Percentiles rank a stretch among this genome's conserved stretches.
These are phyloP conservation scores for Phytophthora crassamura DNA, from an alignment of 352 stramenopile genomes.

Conservation along the genomic window DNA sequence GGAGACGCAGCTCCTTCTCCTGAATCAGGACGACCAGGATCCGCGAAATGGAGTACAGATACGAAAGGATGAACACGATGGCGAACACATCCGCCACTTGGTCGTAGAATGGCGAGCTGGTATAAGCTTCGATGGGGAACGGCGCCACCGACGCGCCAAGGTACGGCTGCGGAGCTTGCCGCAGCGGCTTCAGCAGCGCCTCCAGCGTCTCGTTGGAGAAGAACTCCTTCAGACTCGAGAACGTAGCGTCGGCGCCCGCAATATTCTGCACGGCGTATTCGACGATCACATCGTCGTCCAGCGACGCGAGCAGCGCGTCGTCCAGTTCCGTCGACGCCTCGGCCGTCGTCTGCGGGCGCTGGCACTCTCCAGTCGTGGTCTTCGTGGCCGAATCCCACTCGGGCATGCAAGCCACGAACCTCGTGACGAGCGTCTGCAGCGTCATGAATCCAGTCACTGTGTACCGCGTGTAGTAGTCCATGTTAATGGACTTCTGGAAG, in stretches of 20 bases:
- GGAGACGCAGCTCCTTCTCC: slow-evolving; percentile 92
- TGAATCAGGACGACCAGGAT: slow-evolving; percentile 90
- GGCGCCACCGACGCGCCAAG: slow-evolving; percentile 50
- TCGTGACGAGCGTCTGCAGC: slow-evolving; percentile 47
- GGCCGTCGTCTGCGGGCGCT: slow-evolving; percentile 38
- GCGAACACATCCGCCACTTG: slow-evolving; percentile 75
- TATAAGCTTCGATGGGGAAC: slow-evolving; percentile 63
- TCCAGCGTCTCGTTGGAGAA: slow-evolving; percentile 41
- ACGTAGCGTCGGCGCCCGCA: slow-evolving; percentile 19
- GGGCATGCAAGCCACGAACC: slow-evolving; percentile 44
- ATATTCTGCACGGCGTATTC: slow-evolving; percentile 29
- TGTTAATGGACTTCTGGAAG: slow-evolving; percentile 31
- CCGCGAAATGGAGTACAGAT: slow-evolving; percentile 89
- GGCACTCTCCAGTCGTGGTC: slow-evolving; percentile 38
- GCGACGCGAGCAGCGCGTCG: slow-evolving; percentile 35
- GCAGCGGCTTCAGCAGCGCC: slow-evolving; percentile 52
- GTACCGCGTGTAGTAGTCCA: slow-evolving; percentile 36
- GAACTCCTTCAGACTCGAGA: slow-evolving; percentile 34
- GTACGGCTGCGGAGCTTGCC: slow-evolving; percentile 67
- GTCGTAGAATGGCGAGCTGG: slow-evolving; percentile 80
- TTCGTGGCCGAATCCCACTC: slow-evolving; percentile 33
- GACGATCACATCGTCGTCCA: slow-evolving; percentile 60
- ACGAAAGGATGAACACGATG: slow-evolving; percentile 93
- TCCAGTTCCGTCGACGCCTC: slow-evolving; percentile 41
- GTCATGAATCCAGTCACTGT: slow-evolving; percentile 37